phyloP scores from a whole-genome alignment of 371 early-diverging fungal species.

The Mortierella sp. region DNA sequence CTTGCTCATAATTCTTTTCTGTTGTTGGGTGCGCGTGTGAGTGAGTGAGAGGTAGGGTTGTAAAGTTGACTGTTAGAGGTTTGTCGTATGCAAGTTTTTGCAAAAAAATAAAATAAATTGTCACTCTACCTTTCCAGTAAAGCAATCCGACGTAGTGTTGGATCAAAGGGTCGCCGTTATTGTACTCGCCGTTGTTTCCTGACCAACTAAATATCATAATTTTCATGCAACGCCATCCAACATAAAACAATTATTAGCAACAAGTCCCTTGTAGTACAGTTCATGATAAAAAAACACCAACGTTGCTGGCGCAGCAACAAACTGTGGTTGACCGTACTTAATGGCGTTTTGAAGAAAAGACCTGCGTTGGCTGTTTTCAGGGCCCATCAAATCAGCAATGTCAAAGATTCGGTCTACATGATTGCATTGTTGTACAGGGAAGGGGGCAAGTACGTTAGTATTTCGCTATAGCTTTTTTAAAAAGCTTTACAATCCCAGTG shows the following conservation, averaged over 20 bases:
- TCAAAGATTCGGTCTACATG: slow-evolving; percentile 71
- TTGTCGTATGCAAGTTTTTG: background rate
- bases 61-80: background rate
- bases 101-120: no score
- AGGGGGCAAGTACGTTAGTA: no score
- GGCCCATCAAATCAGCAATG: slow-evolving; percentile 59
- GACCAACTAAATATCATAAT: slow-evolving; percentile 72
- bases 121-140: slow-evolving; percentile 68
- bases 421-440: background rate
- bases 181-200: slow-evolving; percentile 65
- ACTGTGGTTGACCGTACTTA: slow-evolving; percentile 27
- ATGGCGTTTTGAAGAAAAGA: slow-evolving; percentile 58
- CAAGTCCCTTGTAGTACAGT: background rate
- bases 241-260: background rate
- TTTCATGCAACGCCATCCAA: background rate
- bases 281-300: no score
- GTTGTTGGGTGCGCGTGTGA: background rate
- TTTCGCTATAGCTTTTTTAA: no score
- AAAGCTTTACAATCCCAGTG: no score
- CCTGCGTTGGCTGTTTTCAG: slow-evolving; percentile 40
- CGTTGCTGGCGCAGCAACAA: background rate
- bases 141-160: slow-evolving; percentile 88
- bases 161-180: slow-evolving; percentile 84
- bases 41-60: background rate
- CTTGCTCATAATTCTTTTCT: slow-evolving; percentile 72